phyloP scores from a whole-genome alignment of 345 rosid genomes.

The Eucalyptus globulus region DNA sequence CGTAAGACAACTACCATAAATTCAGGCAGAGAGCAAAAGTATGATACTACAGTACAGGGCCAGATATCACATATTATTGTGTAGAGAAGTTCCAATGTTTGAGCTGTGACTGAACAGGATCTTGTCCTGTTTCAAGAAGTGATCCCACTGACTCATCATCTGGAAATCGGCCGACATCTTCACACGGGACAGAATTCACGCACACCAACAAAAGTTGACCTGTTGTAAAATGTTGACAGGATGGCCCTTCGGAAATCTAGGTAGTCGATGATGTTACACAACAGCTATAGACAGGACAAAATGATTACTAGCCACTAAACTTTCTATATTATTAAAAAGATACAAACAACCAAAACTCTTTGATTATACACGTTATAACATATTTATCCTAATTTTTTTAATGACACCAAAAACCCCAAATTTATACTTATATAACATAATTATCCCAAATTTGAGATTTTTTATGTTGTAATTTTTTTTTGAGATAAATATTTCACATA shows the following conservation, averaged over 20 bases:
- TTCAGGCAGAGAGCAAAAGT: background rate
- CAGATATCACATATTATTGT: background rate
- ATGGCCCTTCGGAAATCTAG: background rate
- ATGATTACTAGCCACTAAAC: background rate
- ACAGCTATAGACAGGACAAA: background rate
- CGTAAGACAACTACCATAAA: background rate
- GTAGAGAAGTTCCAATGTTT: background rate
- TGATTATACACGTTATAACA: rapidly evolving
- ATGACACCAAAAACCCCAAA: rapidly evolving
- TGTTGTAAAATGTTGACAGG: background rate
- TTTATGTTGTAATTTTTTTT: too few relatives aligned
- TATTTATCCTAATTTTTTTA: too few relatives aligned
- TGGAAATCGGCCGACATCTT: background rate
- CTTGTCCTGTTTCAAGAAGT: background rate
- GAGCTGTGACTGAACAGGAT: background rate
- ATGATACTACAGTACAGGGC: rapidly evolving
- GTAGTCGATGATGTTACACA: background rate
- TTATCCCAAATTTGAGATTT: rapidly evolving
- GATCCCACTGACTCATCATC: background rate
- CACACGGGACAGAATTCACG: background rate
- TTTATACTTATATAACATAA: rapidly evolving
- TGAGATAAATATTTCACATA: too few relatives aligned
- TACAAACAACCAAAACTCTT: too few relatives aligned
- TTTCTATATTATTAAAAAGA: background rate
- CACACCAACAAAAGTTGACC: background rate